Evolutionary conservation across 495 filamentous ascomycete species (phyloP), one percentile per base, ranked within the genome.

Genomic region (Entonaema liquescens): DNA sequence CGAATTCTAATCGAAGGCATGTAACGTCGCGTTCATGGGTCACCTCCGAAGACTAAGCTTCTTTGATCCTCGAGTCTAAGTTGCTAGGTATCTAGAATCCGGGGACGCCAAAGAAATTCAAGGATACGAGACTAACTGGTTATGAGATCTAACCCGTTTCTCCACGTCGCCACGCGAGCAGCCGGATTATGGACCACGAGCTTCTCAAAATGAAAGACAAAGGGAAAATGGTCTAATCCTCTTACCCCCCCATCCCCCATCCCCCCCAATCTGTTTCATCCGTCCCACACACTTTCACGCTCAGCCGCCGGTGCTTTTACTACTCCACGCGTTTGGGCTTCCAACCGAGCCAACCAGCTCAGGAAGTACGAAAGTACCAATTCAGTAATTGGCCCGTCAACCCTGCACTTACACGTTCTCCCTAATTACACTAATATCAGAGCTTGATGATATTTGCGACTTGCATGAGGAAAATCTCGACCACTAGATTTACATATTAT

Each of bases 361-460:
- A 62, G 33, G 40, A 66, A 59, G 42, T 62, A 69, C 58, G 62
- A 66, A 63, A 56, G 66, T 70, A 67, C 71, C 52, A 55, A 38
- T 58, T 44, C 25, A 70, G 50, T 28, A 70, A 73, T 73, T 70
- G 71, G 71, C 36, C 23, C n/a, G 25, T 31, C 19, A 38, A 60
- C 66, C 70, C 66, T 73, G 70, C 31, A 23, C 57, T 58, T 62
- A 23, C 66, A 63, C 56, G 61, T 73, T 73, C 60, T 73, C 55
- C 66, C 66, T 70, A 67, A 70, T 70, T 73, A 53, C 70, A 65
- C 62, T 42, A 73, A 73, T 73, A 69, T 73, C 66, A 62, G 23
- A 52, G 58, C 63, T 53, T 53, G 49, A 70, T 70, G 61, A 56
- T 60, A 49, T 69, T 57, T 61, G 44, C 44, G 38, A 58, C 54